These are phyloP conservation scores for Erysimum cheiranthoides DNA, from an alignment of 345 rosid species.

Conservation along the genomic window DNA sequence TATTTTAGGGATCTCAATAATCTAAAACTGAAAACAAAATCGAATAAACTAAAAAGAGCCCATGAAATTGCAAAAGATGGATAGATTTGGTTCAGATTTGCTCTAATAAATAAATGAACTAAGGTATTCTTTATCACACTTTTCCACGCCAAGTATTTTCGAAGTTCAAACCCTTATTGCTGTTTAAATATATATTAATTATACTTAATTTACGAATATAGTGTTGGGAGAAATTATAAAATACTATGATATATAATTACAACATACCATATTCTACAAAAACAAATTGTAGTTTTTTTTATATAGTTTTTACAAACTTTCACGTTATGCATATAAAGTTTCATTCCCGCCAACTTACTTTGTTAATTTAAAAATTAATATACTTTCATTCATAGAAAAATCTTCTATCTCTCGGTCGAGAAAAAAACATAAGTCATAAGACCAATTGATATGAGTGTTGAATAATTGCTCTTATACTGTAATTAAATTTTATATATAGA, in stretches of 20 bases:
- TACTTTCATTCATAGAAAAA: background rate
- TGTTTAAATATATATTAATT: background rate
- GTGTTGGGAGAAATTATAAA: background rate
- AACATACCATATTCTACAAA: too few relatives aligned
- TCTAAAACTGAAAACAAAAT: slow-evolving; percentile 19
- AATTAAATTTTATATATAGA: background rate
- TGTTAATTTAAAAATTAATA: background rate
- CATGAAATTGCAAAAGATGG: slow-evolving; percentile 38
- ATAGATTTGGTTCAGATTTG: slow-evolving; percentile 36
- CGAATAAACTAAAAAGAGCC: slow-evolving; percentile 40
- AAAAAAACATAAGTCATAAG: too few relatives aligned
- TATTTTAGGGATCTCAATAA: slow-evolving; percentile 29
- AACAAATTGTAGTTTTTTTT: too few relatives aligned
- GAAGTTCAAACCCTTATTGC: slow-evolving; percentile 10
- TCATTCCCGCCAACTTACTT: background rate
- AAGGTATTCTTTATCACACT: slow-evolving; percentile 34
- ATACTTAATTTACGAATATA: background rate
- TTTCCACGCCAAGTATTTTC: slow-evolving; percentile 41
- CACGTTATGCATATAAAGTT: background rate
- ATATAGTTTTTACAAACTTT: background rate
- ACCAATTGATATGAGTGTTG: background rate
- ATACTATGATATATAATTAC: too few relatives aligned
- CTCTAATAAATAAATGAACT: slow-evolving; percentile 18
- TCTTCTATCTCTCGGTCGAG: background rate
- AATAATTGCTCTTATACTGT: background rate